Conservation (phyloP, 129 eudicot species). For the Flaveria sonorensis region DNA sequence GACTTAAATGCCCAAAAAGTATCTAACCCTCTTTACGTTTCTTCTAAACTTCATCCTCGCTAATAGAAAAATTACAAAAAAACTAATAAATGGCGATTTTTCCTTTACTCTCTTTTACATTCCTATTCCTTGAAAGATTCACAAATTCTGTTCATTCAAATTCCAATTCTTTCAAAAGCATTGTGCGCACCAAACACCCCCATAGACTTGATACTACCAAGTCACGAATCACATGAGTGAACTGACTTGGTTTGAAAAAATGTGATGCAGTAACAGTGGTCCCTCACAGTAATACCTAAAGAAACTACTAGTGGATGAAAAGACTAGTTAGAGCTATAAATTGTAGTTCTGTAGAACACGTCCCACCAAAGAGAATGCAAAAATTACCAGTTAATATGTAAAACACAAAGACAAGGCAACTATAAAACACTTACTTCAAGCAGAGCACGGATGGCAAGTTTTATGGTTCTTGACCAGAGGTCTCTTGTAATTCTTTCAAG, state of each 20-base stretch:
- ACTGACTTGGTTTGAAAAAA: background rate
- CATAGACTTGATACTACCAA: background rate
- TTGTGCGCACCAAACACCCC: background rate
- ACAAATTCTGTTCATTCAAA: background rate
- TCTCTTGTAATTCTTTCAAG: conserved; percentile 90
- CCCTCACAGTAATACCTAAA: background rate
- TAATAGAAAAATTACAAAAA: background rate
- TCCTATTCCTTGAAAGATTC: background rate
- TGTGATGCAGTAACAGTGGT: background rate
- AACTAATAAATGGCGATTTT: background rate
- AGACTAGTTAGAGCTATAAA: background rate
- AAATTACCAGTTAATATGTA: conserved; percentile 5
- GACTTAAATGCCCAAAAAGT: background rate
- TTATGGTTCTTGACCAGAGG: conserved; percentile 90
- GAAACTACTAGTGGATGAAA: background rate
- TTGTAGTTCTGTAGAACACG: background rate
- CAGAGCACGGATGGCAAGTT: conserved; percentile 84
- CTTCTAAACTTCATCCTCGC: background rate
- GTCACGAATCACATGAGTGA: background rate
- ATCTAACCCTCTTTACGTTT: background rate
- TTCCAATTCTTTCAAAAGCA: background rate
- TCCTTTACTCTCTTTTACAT: background rate
- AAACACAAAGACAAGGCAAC: background rate
- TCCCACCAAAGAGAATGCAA: conserved; percentile 6
- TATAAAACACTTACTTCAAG: conserved; percentile 61